Evolutionary conservation across 768 basidiomycete species (phyloP), one percentile per base, ranked within the genome.

Genomic region (Suillus subaureus): DNA sequence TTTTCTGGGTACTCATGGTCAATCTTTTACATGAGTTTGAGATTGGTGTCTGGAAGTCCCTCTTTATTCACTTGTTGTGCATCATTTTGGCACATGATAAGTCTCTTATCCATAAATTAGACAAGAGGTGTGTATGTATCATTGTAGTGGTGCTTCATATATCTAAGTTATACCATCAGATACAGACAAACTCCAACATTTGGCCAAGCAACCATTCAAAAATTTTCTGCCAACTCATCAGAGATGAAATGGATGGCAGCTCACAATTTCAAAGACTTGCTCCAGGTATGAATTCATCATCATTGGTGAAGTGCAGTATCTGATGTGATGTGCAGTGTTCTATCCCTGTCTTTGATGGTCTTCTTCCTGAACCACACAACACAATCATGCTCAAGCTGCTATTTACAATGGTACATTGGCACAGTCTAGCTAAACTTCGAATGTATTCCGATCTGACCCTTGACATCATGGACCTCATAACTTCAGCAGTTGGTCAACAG

Each of bases 181-280:
- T 40, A 40, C 15, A 16, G 40, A 6, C 15, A 15, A 40, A 40
- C 6, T 16, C 67, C 78, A 18, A 64, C 74, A 0, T 80, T 81
- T 70, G 79, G 79, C 0, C 60, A 64, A 0, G 61, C 62, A 5
- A 76, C 75, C 1, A 80, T 81, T 13, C 68, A 71, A 0, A 66
- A 62, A 28, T 80, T 80, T 52, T n/a, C 45, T 3, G 60, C 69
- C 33, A 77, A 81, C 69, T 72, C 70, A 0, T 74, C 78, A 4
- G 76, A 72, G 33, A 67, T 81, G 69, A 75, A 76, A 54, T 72
- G 74, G 62, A 63, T 79, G 15, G 79, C 78, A 15, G 79, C 78
- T 2, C 70, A 71, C 69, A 71, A 72, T 70, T 80, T 71, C 64
- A 76, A 80, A 51, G 80, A 80, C 58, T 67, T 80, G 7, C 64